These are phyloP conservation scores for Populus hybrid DNA, from an alignment of 441 rosid genomes.

Conservation along the genomic window DNA sequence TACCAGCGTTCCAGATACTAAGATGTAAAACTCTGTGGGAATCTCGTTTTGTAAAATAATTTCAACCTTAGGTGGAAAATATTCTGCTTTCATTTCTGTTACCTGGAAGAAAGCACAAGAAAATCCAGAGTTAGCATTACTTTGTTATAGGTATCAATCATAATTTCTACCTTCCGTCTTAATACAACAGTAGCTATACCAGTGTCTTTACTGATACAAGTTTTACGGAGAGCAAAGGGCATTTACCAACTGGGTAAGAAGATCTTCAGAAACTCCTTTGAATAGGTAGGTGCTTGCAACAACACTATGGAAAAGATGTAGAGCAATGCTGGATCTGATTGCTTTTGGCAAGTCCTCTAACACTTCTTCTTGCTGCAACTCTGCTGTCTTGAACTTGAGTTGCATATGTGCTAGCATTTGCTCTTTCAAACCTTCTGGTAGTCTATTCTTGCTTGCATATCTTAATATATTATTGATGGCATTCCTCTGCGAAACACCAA, in stretches of 20 bases:
- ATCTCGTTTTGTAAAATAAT: slow-evolving; percentile 84
- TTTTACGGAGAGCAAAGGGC: neutral
- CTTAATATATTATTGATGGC: too few species aligned
- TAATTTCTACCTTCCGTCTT: neutral
- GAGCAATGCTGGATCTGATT: slow-evolving; percentile 5
- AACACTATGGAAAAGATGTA: too few species aligned
- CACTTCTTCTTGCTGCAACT: slow-evolving; percentile 81
- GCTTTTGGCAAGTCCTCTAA: slow-evolving; percentile 85
- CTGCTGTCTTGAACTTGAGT: slow-evolving; percentile 82
- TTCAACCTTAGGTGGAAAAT: slow-evolving; percentile 34
- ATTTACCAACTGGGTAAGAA: slow-evolving; percentile 68
- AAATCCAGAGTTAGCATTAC: neutral
- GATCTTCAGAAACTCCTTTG: slow-evolving; percentile 69
- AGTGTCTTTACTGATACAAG: neutral
- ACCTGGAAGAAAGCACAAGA: slow-evolving; percentile 43
- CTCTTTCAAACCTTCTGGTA: slow-evolving; percentile 75
- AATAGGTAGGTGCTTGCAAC: slow-evolving; percentile 48
- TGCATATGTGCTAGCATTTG: slow-evolving; percentile 95
- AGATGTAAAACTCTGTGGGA: slow-evolving; percentile 85
- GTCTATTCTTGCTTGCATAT: slow-evolving; percentile 15
- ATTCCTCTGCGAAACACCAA: slow-evolving; percentile 49
- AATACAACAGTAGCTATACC: neutral
- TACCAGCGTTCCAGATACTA: slow-evolving; percentile 95
- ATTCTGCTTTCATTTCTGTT: slow-evolving; percentile 73
- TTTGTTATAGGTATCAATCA: neutral